phyloP scores from a whole-genome alignment of 208 protist species.

The Leishmania turanica region DNA sequence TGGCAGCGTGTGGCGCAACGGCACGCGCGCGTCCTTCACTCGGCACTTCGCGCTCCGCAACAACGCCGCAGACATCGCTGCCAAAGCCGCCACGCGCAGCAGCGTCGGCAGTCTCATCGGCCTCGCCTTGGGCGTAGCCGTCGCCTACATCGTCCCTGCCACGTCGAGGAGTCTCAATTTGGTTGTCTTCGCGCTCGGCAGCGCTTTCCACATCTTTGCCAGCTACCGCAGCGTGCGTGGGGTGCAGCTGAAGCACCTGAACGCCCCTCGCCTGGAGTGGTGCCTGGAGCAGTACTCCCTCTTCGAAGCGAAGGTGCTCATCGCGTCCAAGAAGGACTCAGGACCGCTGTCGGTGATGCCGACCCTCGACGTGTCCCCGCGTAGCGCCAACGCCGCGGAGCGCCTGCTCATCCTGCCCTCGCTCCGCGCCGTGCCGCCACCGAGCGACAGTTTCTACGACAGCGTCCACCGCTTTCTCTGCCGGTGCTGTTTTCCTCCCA shows the following conservation, averaged over 20 bases:
- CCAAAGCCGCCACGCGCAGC: constrained; percentile 57
- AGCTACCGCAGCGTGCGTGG: constrained; percentile 39
- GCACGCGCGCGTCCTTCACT: constrained; percentile 45
- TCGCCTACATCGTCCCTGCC: constrained; percentile 43
- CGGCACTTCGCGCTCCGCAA: constrained; percentile 62
- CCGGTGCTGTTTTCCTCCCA: background rate
- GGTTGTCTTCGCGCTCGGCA: constrained; percentile 39
- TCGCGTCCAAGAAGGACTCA: constrained; percentile 22
- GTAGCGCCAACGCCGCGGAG: constrained; percentile 31
- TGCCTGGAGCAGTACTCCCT: constrained; percentile 32
- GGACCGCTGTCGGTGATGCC: background rate
- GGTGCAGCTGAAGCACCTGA: constrained; percentile 46
- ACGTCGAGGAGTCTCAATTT: constrained; percentile 18
- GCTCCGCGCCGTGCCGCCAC: constrained; percentile 13
- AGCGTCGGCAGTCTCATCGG: constrained; percentile 49
- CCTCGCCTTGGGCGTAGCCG: constrained; percentile 36
- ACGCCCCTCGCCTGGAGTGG: constrained; percentile 58
- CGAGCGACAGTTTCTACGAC: background rate
- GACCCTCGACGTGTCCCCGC: constrained; percentile 27
- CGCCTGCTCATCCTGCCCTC: constrained; percentile 34
- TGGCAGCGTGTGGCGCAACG: constrained; percentile 42
- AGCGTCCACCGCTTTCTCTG: constrained; percentile 12
- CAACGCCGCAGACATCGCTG: constrained; percentile 60
- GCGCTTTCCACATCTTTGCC: constrained; percentile 36
- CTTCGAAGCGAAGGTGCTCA: background rate